Conservation (phyloP, 805 yeast genomes). For the Metschnikowia gelsemii region DNA sequence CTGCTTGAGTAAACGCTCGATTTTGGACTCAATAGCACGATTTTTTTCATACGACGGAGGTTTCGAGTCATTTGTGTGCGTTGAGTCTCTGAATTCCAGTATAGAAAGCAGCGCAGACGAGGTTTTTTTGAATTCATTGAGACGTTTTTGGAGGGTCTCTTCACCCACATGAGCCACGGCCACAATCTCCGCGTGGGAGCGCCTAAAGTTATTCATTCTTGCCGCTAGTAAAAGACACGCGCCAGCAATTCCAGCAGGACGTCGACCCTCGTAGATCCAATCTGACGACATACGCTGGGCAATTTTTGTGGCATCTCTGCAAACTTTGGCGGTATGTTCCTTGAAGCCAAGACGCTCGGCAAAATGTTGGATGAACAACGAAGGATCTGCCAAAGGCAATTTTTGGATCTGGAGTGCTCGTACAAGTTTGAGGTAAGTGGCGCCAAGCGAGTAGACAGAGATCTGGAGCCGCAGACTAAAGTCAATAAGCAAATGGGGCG, state of each 20-base stretch:
- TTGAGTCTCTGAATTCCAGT: conserved; percentile 62
- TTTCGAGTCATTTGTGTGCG: conserved; percentile 45
- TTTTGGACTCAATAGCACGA: conserved; percentile 48
- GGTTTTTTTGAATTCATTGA: conserved; percentile 83
- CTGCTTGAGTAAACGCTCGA: conserved; percentile 30
- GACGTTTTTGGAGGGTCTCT: conserved; percentile 85
- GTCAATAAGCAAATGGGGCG: conserved; percentile 95
- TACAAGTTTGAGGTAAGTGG: conserved; percentile 92
- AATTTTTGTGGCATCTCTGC: conserved; percentile 80
- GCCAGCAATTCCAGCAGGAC: conserved; percentile 99
- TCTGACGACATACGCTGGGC: conserved; percentile 91
- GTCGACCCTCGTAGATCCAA: conserved; percentile 94
- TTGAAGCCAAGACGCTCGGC: conserved; percentile 85
- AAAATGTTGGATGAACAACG: conserved; percentile 89
- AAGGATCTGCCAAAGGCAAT: conserved; percentile 90
- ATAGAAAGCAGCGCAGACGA: conserved; percentile 72
- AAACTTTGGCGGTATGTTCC: conserved; percentile 68
- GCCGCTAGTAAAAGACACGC: conserved; percentile 93
- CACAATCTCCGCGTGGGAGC: conserved; percentile 91
- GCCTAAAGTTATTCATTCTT: conserved; percentile 90
- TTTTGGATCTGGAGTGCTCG: conserved; percentile 73
- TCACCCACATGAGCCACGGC: conserved; percentile 95
- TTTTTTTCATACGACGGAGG: conserved; percentile 84
- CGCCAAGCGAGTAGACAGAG: conserved; percentile 91
- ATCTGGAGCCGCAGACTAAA: conserved; percentile 87